phyloP scores from a whole-genome alignment of 1,284 basidiomycete species.

The Boletus sp. region DNA sequence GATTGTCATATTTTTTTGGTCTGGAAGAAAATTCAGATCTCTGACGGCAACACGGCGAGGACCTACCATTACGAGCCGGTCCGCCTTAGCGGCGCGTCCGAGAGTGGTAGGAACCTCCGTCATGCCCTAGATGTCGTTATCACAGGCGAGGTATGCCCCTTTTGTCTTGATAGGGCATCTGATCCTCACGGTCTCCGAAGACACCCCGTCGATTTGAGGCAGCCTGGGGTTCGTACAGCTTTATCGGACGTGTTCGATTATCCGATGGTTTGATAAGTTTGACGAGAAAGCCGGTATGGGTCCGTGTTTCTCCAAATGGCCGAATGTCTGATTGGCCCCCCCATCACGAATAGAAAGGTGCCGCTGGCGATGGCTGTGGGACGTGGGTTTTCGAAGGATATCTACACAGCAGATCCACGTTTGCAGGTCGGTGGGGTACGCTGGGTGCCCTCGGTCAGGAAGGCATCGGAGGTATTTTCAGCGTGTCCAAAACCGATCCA shows the following conservation, averaged over 20 bases:
- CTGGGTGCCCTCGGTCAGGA: constrained; percentile 22
- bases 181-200: constrained; percentile 27
- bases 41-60: constrained; percentile 26
- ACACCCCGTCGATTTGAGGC: constrained; percentile 31
- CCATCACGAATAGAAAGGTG: constrained; percentile 20
- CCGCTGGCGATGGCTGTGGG: constrained; percentile 30
- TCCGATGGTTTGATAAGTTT: constrained; percentile 49
- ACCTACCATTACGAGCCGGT: constrained; percentile 34
- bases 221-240: constrained; percentile 38
- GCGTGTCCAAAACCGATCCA: constrained; percentile 40
- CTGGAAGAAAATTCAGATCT: constrained; percentile 27
- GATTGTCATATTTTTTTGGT: constrained; percentile 23
- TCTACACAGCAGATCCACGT: constrained; percentile 25
- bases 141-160: constrained; percentile 30
- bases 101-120: constrained; percentile 26
- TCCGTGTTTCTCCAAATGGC: neutral
- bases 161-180: constrained; percentile 17
- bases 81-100: constrained; percentile 28
- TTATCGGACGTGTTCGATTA: constrained; percentile 47
- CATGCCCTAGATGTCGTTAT: constrained; percentile 37
- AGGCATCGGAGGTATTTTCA: constrained; percentile 50
- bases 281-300: constrained; percentile 32
- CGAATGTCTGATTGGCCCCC: constrained; percentile 1
- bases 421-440: constrained; percentile 29
- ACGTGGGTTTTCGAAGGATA: constrained; percentile 36